Base-by-base conservation (phyloP, 1,284 basidiomycete genomes). In the Agaricales sp. region DNA sequence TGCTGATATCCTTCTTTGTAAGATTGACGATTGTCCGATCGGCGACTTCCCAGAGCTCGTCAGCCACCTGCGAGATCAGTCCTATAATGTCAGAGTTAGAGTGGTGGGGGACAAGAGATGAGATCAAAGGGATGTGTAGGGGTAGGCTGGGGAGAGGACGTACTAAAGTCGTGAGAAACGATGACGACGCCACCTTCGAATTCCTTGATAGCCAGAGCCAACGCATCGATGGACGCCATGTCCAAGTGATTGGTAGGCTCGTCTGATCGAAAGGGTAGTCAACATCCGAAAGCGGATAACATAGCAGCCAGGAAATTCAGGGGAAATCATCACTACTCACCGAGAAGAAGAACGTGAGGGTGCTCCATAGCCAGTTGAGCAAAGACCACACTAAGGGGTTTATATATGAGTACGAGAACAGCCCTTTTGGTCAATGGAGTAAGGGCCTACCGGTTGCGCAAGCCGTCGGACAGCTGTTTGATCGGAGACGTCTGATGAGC, bases 11-110 rank as follows among this genome's bases (percentile, higher is more conserved):
- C 59, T 82, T 73, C 74, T 77, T 93, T 23, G 92, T 89, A 55
- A 99, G 68, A 71, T 98, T 97, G 67, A 81, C 80, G 65, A 99
- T 94, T 66, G 90, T 92, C 68, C 87, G 85, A 66, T 93, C 79
- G 66, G 92, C 92, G 52, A 99, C 95, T 68, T 99, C 95, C 95
- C 95, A 99, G 11, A 99, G 80, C 66, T 98, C 94, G 64, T 98
- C 87, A 49, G 92, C 93, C 44, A 96, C 92, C 70, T 96, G 93
- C 49, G 87, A 87, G 65, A 95, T 95, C 54, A 95, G 80, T 61
- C 86, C 85, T 82, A 60, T 47, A 45, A 57, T 18, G 18, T 13
- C 6, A 43, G 19, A 4, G 16, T 18, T 30, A 21, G 14, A 25
- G 22, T 45, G 26, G 47, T 39, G 49, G 46, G 43, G 55, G 38